phyloP scores from a whole-genome alignment of 2,329 filamentous ascomycete genomes.

The Aspergillus texensis region DNA sequence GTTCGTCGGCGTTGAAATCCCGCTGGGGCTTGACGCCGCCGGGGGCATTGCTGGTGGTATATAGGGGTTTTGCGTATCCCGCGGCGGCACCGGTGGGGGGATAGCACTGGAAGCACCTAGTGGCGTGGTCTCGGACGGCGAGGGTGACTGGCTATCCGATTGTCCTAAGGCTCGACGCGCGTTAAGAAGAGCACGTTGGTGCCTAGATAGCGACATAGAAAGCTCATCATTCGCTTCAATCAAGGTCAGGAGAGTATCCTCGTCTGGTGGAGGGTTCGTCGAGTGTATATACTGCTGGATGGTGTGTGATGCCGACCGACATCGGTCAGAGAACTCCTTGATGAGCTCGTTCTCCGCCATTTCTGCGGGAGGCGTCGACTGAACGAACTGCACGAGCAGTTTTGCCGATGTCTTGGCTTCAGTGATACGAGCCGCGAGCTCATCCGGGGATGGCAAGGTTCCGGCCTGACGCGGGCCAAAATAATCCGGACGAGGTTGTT shows the following conservation, averaged over 20 bases:
- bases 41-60: slow-evolving; percentile 16
- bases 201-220: slow-evolving; percentile 76
- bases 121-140: slow-evolving; percentile 17
- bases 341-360: slow-evolving; percentile 83
- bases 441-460: slow-evolving; percentile 65
- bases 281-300: slow-evolving; percentile 85
- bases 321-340: slow-evolving; percentile 87
- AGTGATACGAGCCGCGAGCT: slow-evolving; percentile 81
- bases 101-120: slow-evolving; percentile 20
- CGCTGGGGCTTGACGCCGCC: background rate
- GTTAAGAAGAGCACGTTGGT: slow-evolving; percentile 74
- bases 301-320: slow-evolving; percentile 75
- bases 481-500: slow-evolving; percentile 21
- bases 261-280: slow-evolving; percentile 79
- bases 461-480: slow-evolving; percentile 48
- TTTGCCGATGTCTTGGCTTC: slow-evolving; percentile 90
- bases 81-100: slow-evolving; percentile 19
- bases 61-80: slow-evolving; percentile 13
- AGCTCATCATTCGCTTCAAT: slow-evolving; percentile 95
- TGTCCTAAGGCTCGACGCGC: slow-evolving; percentile 50
- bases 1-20: slow-evolving; percentile 14
- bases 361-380: slow-evolving; percentile 77
- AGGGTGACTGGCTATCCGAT: slow-evolving; percentile 24
- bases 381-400: slow-evolving; percentile 86
- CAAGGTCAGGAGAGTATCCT: slow-evolving; percentile 88